Evolutionary conservation across 345 rosid genomes (phyloP), one percentile per base, ranked within the genome.

Genomic region (Rhizophora mangle): DNA sequence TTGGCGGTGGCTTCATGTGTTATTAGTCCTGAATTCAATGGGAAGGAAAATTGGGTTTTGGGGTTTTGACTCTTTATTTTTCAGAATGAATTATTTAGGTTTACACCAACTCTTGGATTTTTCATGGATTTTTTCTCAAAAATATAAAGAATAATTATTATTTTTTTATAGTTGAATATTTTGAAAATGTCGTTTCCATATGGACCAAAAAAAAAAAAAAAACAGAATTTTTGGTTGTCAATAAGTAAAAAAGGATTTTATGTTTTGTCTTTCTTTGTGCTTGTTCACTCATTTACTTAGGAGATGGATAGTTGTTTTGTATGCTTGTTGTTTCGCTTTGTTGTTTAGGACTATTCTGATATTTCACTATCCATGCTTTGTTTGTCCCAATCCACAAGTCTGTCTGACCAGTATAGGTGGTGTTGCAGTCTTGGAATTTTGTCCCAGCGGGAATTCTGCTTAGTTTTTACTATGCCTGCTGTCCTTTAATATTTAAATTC

Each of bases 271-370:
- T 34, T 37, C 26, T 52, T 30, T 59, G 47, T 37, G 54, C 19
- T 70, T 60, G 27, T 30, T 68, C n/a, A 6, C 60, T 63, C 27
- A 27, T 59, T 59, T 68, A 15, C 56, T 16, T 26, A 43, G 37
- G 34, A 21, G 8, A 37, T 37, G 16, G 60, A 56, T 54, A 15
- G 37, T 30, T 24, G 34, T 46, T 60, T 62, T 62, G 16, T 29
- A 20, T 55, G 62, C 62, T 68, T 66, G 77, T 78, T 80, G 59
- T 21, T 34, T 71, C 47, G 63, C 1, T 10, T 21, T 61, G 9
- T 73, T 43, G 27, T 58, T 53, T 72, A 57, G 60, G 32, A 18
- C 16, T 8, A 3, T 6, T 30, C 20, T 65, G 58, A 39, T 58
- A 39, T n/a, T 46, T 49, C 51, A 59, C 64, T 6, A 27, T 37